Evolutionary conservation across 1,139 yeast genomes (phyloP).

Genomic region (Ashbya aceris): DNA sequence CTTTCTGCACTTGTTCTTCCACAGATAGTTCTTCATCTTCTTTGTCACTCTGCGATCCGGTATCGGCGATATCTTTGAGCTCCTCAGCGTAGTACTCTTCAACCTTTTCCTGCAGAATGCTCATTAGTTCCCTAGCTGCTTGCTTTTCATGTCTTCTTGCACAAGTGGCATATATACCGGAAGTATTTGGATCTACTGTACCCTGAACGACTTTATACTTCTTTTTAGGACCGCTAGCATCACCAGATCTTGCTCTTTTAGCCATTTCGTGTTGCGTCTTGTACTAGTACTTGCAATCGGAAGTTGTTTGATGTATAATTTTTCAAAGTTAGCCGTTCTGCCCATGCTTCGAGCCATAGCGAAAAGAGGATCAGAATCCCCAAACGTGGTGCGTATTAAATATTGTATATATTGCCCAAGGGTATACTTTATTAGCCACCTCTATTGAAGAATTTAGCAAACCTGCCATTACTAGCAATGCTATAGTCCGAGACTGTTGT

Average conservation of each 20-base stretch:
- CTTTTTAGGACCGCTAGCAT: constrained; percentile 5
- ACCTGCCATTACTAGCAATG: constrained; percentile 14
- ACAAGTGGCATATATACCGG: constrained; percentile 84
- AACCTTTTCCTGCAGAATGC: constrained; percentile 50
- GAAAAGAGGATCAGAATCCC: too few relatives aligned
- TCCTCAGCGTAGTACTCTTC: constrained; percentile 44
- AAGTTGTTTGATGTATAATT: too few relatives aligned
- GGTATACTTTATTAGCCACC: constrained; percentile 7
- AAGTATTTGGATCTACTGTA: constrained; percentile 59
- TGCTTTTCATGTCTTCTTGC: constrained; percentile 65
- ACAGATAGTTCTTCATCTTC: constrained; percentile 41
- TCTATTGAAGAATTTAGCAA: constrained; percentile 25
- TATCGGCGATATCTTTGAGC: constrained; percentile 29
- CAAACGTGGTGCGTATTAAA: not conserved
- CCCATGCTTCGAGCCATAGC: too few relatives aligned
- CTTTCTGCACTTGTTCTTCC: constrained; percentile 68
- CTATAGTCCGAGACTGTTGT: constrained; percentile 13
- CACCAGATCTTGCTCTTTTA: constrained; percentile 4
- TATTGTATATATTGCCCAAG: not conserved
- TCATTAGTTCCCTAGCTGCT: constrained; percentile 64
- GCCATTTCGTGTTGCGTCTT: not conserved
- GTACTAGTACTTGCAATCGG: not conserved
- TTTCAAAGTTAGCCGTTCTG: too few relatives aligned
- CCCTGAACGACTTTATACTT: constrained; percentile 21
- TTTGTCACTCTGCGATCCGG: constrained; percentile 27